Percentiles rank a stretch among this genome's conserved stretches.
Evolutionary conservation across 140 eudicot species (phyloP).

Genomic region (Cichorium intybus): DNA sequence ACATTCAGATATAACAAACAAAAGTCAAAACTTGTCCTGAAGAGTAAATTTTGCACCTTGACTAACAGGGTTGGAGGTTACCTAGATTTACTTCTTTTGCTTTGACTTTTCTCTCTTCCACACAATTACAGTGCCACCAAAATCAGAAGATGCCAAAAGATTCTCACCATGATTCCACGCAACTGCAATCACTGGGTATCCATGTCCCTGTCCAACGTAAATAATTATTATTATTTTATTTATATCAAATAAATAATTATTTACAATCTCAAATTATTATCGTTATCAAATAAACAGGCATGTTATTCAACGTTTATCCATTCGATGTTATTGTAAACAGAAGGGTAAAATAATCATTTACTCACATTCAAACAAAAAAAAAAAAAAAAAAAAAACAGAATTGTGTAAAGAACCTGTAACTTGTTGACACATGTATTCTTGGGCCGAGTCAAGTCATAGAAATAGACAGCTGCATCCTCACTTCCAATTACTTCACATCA

Average conservation of each 20-base stretch:
- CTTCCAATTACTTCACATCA: constrained; percentile 82
- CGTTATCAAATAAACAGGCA: no score
- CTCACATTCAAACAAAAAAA: no score
- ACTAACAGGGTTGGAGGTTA: no score
- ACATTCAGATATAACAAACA: not conserved
- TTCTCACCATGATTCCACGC: constrained; percentile 99
- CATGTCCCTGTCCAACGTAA: constrained; percentile 98
- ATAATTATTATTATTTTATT: no score
- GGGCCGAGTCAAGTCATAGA: constrained; percentile 91
- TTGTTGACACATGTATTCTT: constrained; percentile 94
- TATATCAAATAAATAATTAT: no score
- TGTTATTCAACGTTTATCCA: no score
- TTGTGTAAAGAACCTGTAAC: constrained; percentile 94
- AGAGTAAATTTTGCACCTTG: no score
- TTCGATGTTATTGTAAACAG: no score
- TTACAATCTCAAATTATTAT: no score
- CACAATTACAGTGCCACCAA: constrained; percentile 96
- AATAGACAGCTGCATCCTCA: constrained; percentile 93
- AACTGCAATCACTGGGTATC: constrained; percentile 88
- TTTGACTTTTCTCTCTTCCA: constrained; percentile 91
- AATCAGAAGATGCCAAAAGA: constrained; percentile 92
- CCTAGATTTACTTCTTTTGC: constrained; percentile 26
- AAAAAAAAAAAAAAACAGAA: constrained; percentile 9
- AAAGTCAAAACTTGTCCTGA: no score
- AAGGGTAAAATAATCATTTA: no score